These are phyloP conservation scores for Auricularia sp. DNA, from an alignment of 768 basidiomycete genomes.

Conservation along the genomic window DNA sequence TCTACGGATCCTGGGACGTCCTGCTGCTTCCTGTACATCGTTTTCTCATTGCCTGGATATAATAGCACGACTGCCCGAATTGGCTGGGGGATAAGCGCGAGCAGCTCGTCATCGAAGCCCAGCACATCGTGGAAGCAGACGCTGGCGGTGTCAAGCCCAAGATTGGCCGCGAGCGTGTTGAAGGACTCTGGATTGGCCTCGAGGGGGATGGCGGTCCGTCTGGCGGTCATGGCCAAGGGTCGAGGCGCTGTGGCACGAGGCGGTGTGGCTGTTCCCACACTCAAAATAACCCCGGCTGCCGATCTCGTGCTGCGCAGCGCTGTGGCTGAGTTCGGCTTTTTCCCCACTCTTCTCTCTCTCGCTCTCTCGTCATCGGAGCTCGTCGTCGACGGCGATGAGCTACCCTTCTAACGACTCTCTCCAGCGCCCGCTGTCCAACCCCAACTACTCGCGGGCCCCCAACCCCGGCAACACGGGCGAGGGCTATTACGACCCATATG, in stretches of 20 bases:
- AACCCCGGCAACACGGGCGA: not conserved
- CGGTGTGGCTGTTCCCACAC: not conserved
- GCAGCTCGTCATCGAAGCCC: conserved; percentile 6
- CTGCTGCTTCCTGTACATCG: conserved; percentile 2
- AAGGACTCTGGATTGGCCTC: conserved; percentile 2
- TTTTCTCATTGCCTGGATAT: not conserved
- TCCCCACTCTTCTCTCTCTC: not conserved
- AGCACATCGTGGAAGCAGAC: conserved; percentile 3
- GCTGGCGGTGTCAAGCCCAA: not conserved
- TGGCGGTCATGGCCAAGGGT: not conserved
- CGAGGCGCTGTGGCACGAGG: not conserved
- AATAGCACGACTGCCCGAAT: not conserved
- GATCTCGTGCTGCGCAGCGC: not conserved
- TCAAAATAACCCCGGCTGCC: not conserved
- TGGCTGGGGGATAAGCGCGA: conserved; percentile 4
- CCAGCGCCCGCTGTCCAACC: not conserved
- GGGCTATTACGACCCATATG: not conserved
- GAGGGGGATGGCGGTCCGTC: not conserved
- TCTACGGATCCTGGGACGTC: not conserved
- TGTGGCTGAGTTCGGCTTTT: not conserved
- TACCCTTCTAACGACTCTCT: not conserved
- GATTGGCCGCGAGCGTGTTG: not conserved
- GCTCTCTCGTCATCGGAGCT: not conserved
- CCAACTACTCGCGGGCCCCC: not conserved
- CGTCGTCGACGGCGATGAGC: not conserved